These are phyloP conservation scores for Thermoascus crustaceus DNA, from an alignment of 2,329 filamentous ascomycete genomes.

Conservation along the genomic window DNA sequence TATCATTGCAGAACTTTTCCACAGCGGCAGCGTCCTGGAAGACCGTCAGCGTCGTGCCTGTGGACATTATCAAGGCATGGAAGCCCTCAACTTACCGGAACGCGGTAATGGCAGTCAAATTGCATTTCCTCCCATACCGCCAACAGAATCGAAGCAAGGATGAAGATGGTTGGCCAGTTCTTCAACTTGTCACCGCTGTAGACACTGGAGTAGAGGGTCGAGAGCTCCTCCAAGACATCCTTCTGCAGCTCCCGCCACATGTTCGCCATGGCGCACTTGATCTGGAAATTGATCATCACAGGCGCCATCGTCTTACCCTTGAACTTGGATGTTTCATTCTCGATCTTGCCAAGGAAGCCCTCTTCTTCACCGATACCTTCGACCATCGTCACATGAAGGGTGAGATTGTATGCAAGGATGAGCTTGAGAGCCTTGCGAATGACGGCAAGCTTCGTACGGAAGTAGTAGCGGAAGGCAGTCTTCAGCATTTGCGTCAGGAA, in stretches of 20 bases:
- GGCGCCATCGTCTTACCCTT: slow-evolving; percentile 84
- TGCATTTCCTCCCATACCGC: slow-evolving; percentile 99
- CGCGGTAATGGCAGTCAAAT: slow-evolving; percentile 94
- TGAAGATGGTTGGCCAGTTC: slow-evolving; percentile 99
- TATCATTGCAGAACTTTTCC: slow-evolving; percentile 90
- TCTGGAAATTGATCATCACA: slow-evolving; percentile 99
- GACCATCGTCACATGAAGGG: slow-evolving; percentile 87
- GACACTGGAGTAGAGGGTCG: slow-evolving; percentile 87
- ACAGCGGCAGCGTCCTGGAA: slow-evolving; percentile 63
- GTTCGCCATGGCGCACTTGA: slow-evolving; percentile 92
- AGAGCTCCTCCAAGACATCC: slow-evolving; percentile 90
- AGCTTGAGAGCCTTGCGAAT: slow-evolving; percentile 94
- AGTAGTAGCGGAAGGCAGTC: slow-evolving; percentile 88
- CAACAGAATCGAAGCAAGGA: slow-evolving; percentile 84
- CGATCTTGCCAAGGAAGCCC: slow-evolving; percentile 69
- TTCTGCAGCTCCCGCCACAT: slow-evolving; percentile 98
- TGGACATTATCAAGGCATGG: neutral
- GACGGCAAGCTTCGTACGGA: slow-evolving; percentile 76
- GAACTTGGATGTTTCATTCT: slow-evolving; percentile 78
- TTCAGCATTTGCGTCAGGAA: slow-evolving; percentile 95
- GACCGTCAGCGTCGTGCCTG: slow-evolving; percentile 7
- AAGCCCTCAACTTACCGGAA: slow-evolving; percentile 44
- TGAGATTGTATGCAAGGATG: slow-evolving; percentile 91
- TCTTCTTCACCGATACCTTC: slow-evolving; percentile 80
- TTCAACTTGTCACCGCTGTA: slow-evolving; percentile 96